Percentiles rank a stretch among this genome's conserved stretches.
These are phyloP conservation scores for Rhododendron molle DNA, from an alignment of 148 eudicot genomes.

Conservation along the genomic window DNA sequence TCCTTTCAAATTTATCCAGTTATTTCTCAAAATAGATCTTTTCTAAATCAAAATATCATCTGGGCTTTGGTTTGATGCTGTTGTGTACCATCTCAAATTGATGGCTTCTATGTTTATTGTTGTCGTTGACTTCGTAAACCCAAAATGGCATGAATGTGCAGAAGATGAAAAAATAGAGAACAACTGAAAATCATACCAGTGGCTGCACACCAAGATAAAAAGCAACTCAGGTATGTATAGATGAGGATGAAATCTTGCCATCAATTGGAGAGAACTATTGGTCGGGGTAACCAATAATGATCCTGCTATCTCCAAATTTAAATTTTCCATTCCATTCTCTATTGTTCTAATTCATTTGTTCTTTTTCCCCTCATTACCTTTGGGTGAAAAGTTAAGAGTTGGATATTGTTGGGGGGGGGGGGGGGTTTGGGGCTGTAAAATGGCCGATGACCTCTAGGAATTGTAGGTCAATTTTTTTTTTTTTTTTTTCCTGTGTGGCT, in stretches of 20 bases:
- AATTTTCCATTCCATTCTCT: not conserved
- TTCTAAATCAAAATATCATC: not conserved
- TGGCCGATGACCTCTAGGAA: no score
- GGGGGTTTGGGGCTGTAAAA: not conserved
- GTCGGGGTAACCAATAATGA: not conserved
- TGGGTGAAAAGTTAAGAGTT: not conserved
- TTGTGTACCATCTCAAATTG: not conserved
- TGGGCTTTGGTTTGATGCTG: not conserved
- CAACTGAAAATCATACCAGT: not conserved
- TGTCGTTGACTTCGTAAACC: not conserved
- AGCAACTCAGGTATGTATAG: not conserved
- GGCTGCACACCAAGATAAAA: not conserved
- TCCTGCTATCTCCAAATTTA: not conserved
- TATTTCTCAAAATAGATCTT: not conserved
- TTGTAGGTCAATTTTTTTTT: no score
- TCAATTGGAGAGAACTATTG: not conserved
- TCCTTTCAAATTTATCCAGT: not conserved
- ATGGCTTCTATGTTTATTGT: not conserved
- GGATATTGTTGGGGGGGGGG: not conserved
- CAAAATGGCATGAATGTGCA: not conserved
- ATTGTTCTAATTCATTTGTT: not conserved
- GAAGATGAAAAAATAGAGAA: not conserved
- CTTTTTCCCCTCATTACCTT: not conserved
- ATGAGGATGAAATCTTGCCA: not conserved
- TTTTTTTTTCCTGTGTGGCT: no score